Evolutionary conservation across 805 yeast species (phyloP).

Genomic region (Jamesozyma lodderae): DNA sequence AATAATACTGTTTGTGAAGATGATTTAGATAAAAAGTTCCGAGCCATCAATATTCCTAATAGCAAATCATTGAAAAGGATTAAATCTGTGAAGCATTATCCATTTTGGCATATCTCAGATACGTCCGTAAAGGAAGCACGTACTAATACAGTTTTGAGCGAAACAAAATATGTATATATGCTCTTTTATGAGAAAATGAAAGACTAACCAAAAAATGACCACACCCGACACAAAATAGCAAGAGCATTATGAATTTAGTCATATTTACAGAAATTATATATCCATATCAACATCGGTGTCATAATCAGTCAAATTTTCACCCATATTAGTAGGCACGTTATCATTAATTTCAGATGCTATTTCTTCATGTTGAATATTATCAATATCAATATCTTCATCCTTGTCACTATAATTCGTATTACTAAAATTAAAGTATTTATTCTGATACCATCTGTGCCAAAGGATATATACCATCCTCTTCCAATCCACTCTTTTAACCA

Average conservation of each 20-base stretch:
- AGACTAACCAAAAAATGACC: too few relatives aligned
- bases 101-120: slow-evolving; percentile 86
- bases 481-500: slow-evolving; percentile 25
- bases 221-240: too few relatives aligned
- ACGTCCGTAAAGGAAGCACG: slow-evolving; percentile 55
- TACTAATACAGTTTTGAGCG: slow-evolving; percentile 49
- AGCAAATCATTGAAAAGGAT: slow-evolving; percentile 44
- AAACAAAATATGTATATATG: slow-evolving; percentile 75
- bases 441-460: slow-evolving; percentile 29
- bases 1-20: not conserved
- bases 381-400: slow-evolving; percentile 5
- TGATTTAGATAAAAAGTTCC: not conserved
- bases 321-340: not conserved
- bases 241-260: slow-evolving; percentile 4
- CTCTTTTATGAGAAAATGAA: slow-evolving; percentile 54
- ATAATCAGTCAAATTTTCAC: not conserved
- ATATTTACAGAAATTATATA: slow-evolving; percentile 19
- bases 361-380: slow-evolving; percentile 9
- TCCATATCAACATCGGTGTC: slow-evolving; percentile 14
- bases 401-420: not conserved
- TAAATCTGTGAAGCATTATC: slow-evolving; percentile 45
- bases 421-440: not conserved
- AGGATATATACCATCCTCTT: slow-evolving; percentile 11
- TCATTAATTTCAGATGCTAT: slow-evolving; percentile 7
- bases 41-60: too few relatives aligned